A percentile compares a stretch with the other conserved stretches of the same genome.
Evolutionary conservation across 495 filamentous ascomycete species (phyloP).

Genomic region (Hypoxylon rickii): DNA sequence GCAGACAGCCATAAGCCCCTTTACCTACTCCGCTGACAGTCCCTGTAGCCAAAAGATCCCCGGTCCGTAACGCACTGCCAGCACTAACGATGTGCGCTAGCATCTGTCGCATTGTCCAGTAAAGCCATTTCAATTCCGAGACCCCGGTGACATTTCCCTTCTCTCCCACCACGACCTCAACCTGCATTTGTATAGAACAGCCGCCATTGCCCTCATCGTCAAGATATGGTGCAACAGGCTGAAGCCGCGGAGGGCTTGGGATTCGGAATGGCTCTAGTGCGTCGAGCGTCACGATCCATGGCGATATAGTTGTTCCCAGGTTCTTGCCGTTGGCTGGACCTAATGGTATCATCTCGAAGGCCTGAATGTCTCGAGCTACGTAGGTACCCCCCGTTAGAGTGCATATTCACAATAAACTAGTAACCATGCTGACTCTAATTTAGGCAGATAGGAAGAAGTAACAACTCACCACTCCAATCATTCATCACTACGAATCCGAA

Average conservation of each 20-base stretch:
- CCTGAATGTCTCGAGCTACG: conserved; percentile 69
- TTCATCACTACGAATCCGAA: conserved; percentile 73
- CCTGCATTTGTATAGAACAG: not conserved
- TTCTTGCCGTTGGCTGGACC: conserved; percentile 88
- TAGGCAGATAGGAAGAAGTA: no score
- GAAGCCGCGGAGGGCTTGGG: conserved; percentile 45
- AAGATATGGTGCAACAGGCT: not conserved
- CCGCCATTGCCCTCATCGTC: not conserved
- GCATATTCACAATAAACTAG: no score
- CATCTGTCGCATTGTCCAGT: conserved; percentile 63
- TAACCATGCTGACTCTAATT: no score
- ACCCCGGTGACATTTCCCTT: not conserved
- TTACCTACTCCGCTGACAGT: conserved; percentile 50
- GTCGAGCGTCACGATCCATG: conserved; percentile 82
- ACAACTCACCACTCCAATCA: no score
- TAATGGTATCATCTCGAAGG: conserved; percentile 66
- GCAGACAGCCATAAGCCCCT: not conserved
- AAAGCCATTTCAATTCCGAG: no score
- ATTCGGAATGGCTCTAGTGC: conserved; percentile 65
- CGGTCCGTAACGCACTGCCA: conserved; percentile 64
- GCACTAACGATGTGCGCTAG: conserved; percentile 67
- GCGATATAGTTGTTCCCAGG: conserved; percentile 78
- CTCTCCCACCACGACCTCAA: not conserved
- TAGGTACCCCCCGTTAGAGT: no score
- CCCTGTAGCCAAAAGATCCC: conserved; percentile 68